A percentile compares a stretch with the other conserved stretches of the same genome.
Evolutionary conservation across 148 eudicot genomes (phyloP).

Genomic region (Cornus florida): DNA sequence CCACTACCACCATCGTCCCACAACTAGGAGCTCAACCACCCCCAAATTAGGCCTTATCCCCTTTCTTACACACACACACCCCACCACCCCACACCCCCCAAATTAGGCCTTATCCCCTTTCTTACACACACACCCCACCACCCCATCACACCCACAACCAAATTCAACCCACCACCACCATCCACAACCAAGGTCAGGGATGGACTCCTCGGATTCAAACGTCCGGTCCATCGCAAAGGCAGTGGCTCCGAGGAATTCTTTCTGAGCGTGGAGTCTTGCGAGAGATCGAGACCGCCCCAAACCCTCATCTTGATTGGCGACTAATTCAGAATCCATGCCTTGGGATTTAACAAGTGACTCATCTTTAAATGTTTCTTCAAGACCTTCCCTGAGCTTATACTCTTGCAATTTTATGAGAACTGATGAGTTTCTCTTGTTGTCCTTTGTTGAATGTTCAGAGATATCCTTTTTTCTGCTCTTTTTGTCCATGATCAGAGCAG

Average conservation of each 20-base stretch:
- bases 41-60: too few species aligned
- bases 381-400: slow-evolving; percentile 81
- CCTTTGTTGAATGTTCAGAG: slow-evolving; percentile 39
- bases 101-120: too few species aligned
- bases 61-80: too few species aligned
- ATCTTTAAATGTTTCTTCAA: slow-evolving; percentile 94
- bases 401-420: slow-evolving; percentile 67
- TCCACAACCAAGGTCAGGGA: too few species aligned
- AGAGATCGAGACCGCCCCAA: slow-evolving; percentile 80
- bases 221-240: slow-evolving; percentile 80
- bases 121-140: too few species aligned
- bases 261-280: slow-evolving; percentile 73
- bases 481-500: slow-evolving; percentile 65
- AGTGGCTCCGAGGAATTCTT: slow-evolving; percentile 87
- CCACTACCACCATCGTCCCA: too few species aligned
- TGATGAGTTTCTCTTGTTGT: slow-evolving; percentile 52
- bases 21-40: too few species aligned
- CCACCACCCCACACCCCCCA: too few species aligned
- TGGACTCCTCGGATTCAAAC: slow-evolving; percentile 58
- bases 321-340: slow-evolving; percentile 48
- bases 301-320: slow-evolving; percentile 54
- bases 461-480: slow-evolving; percentile 74
- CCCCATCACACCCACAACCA: too few species aligned
- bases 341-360: slow-evolving; percentile 81
- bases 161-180: too few species aligned